Percentiles rank a stretch among this genome's conserved stretches.
These are phyloP conservation scores for Trypanosoma mega DNA, from an alignment of 208 protist genomes.

Conservation along the genomic window DNA sequence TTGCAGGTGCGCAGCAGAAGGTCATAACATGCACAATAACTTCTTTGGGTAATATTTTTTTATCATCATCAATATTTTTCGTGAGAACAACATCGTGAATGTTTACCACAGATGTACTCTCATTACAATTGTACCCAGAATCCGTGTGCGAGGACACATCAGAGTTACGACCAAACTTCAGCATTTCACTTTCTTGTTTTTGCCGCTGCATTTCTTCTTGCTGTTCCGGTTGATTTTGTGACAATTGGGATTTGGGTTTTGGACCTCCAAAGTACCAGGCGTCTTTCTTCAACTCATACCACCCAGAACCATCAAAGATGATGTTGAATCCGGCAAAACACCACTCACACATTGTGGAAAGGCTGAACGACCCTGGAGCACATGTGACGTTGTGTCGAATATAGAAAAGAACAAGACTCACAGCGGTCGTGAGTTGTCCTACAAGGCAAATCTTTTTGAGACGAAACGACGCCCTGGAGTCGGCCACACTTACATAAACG, in stretches of 20 bases:
- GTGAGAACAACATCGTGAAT: too few relatives aligned
- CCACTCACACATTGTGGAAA: slow-evolving; percentile 77
- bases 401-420: slow-evolving; percentile 56
- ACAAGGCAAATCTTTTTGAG: slow-evolving; percentile 49
- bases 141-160: too few relatives aligned
- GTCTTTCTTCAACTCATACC: slow-evolving; percentile 65
- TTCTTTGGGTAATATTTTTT: too few relatives aligned
- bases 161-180: too few relatives aligned
- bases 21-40: slow-evolving; percentile 64
- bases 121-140: too few relatives aligned
- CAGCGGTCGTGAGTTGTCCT: slow-evolving; percentile 32
- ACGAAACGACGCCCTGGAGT: slow-evolving; percentile 35
- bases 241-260: too few relatives aligned
- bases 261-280: slow-evolving; percentile 62
- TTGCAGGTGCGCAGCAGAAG: slow-evolving; percentile 57
- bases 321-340: slow-evolving; percentile 60
- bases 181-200: too few relatives aligned
- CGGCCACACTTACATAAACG: slow-evolving; percentile 49
- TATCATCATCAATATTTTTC: too few relatives aligned
- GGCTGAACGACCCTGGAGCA: slow-evolving; percentile 57
- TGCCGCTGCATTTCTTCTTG: background rate
- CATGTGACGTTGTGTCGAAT: slow-evolving; percentile 55
- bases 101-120: too few relatives aligned
- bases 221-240: too few relatives aligned
- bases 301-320: slow-evolving; percentile 52